Evolutionary conservation across 106 monocot genomes (phyloP).

Genomic region (Dendrobium officinale): DNA sequence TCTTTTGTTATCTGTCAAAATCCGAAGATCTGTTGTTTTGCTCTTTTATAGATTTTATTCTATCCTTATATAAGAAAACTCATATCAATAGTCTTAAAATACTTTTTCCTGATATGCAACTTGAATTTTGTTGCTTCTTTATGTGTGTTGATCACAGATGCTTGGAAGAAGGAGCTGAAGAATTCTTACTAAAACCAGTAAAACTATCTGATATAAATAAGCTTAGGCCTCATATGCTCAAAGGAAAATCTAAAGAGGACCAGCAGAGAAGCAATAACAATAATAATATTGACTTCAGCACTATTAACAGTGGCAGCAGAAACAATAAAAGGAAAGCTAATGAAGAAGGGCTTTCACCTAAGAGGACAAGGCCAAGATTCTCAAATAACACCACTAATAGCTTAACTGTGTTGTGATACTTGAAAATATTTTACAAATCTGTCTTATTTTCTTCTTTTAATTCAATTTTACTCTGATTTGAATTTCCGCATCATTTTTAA

Average conservation of each 20-base stretch:
- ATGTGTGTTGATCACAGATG: constrained; percentile 37
- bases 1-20: constrained; percentile 19
- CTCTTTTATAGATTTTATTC: constrained; percentile 26
- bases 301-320: constrained; percentile 13
- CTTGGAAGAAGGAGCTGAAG: constrained; percentile 86
- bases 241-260: constrained; percentile 47
- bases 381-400: constrained; percentile 19
- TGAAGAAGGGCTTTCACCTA: constrained; percentile 57
- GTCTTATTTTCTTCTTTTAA: neutral
- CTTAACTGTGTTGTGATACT: constrained; percentile 35
- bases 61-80: neutral
- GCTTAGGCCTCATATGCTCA: constrained; percentile 70
- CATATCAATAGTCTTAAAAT: too few relatives aligned
- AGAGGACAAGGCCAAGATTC: constrained; percentile 69
- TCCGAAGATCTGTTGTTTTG: constrained; percentile 29
- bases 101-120: too few relatives aligned
- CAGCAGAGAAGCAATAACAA: constrained; percentile 9
- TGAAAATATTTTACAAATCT: neutral
- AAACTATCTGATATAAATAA: constrained; percentile 73
- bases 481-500: too few relatives aligned
- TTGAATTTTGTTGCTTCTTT: neutral
- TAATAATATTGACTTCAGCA: neutral
- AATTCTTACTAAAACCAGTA: constrained; percentile 91
- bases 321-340: constrained; percentile 39
- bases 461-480: neutral